A percentile compares a stretch with the other conserved stretches of the same genome.
phyloP scores from a whole-genome alignment of 495 filamentous ascomycete species.

The Patellaria atrata region DNA sequence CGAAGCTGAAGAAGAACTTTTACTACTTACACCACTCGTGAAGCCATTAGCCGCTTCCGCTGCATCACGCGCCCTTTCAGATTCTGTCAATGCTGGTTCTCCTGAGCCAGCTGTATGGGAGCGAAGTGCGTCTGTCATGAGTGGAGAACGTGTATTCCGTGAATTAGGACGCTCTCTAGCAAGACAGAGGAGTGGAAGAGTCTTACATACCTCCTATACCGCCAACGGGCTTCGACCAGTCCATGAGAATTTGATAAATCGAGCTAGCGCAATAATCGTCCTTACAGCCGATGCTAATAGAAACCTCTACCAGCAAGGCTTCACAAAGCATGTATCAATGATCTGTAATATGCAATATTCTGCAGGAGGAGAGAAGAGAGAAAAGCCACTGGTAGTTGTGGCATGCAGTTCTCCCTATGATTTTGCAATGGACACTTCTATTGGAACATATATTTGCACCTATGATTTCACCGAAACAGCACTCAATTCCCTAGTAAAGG shows the following conservation, averaged over 20 bases:
- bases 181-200: constrained; percentile 62
- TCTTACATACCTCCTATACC: constrained; percentile 83
- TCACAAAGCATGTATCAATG: constrained; percentile 88
- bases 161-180: constrained; percentile 71
- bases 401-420: constrained; percentile 86
- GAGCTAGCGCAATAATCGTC: constrained; percentile 72
- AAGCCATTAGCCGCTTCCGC: constrained; percentile 78
- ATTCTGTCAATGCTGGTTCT: constrained; percentile 28
- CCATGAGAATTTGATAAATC: constrained; percentile 77
- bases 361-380: constrained; percentile 38
- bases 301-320: constrained; percentile 79
- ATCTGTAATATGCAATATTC: constrained; percentile 64
- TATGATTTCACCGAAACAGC: constrained; percentile 91
- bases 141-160: constrained; percentile 74
- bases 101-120: constrained; percentile 44
- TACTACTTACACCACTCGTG: constrained; percentile 70
- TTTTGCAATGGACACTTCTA: constrained; percentile 78
- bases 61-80: constrained; percentile 39
- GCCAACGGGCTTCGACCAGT: constrained; percentile 77
- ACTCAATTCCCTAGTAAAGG: constrained; percentile 65
- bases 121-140: constrained; percentile 55
- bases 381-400: constrained; percentile 66
- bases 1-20: constrained; percentile 66
- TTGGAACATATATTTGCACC: constrained; percentile 81
- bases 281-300: constrained; percentile 82